Conservation (phyloP, 2,329 filamentous ascomycete genomes). For the Microsporum audouinii region DNA sequence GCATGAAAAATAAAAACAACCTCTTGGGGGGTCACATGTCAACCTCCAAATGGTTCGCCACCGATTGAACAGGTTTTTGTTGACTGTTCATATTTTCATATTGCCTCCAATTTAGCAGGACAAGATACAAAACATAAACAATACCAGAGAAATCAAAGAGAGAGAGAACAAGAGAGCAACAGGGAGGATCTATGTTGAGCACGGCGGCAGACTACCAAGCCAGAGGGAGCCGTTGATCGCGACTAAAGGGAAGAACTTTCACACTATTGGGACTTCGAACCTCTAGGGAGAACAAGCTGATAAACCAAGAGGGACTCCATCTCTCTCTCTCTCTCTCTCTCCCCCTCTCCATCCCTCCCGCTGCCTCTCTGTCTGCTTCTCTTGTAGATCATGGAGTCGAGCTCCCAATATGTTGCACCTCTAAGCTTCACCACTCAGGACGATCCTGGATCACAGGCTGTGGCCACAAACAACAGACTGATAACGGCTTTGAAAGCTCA, state of each 20-base stretch:
- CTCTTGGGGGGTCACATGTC: background rate
- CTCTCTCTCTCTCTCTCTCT: background rate
- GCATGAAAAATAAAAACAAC: background rate
- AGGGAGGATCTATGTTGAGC: background rate
- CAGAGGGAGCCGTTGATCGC: background rate
- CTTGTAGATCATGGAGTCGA: slow-evolving; percentile 10
- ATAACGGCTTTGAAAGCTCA: slow-evolving; percentile 17
- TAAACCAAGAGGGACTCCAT: background rate
- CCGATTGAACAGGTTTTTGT: background rate
- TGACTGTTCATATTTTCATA: background rate
- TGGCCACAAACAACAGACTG: slow-evolving; percentile 11
- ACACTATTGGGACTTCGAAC: background rate
- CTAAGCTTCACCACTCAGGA: slow-evolving; percentile 11
- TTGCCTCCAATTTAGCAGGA: background rate
- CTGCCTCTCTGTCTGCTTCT: background rate
- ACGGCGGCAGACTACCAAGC: background rate
- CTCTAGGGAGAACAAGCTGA: background rate
- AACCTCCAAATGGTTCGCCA: background rate
- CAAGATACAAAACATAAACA: background rate
- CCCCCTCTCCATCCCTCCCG: background rate
- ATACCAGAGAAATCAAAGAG: background rate
- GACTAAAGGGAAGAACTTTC: background rate
- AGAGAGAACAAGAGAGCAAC: background rate
- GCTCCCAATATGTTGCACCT: slow-evolving; percentile 13
- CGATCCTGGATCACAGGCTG: slow-evolving; percentile 4